These are phyloP conservation scores for Podaxis rugospora DNA, from an alignment of 768 basidiomycete species.

Conservation along the genomic window DNA sequence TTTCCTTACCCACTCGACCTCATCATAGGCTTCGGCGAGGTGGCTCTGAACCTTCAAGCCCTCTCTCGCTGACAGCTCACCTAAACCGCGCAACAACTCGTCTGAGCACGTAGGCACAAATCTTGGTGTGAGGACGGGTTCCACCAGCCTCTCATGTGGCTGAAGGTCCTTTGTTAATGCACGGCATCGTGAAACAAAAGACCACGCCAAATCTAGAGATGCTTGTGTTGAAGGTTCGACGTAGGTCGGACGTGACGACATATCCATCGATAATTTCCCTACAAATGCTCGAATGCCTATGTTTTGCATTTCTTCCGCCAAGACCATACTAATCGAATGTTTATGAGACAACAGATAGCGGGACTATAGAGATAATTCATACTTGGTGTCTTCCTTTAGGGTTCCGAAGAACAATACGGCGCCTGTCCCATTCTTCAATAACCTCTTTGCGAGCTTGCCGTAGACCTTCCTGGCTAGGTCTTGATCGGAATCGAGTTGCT, in stretches of 20 bases:
- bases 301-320: conserved; percentile 68
- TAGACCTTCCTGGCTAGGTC: conserved; percentile 66
- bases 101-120: conserved; percentile 88
- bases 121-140: conserved; percentile 84
- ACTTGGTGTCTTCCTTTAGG: conserved; percentile 82
- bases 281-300: conserved; percentile 76
- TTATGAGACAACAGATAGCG: background rate
- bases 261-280: conserved; percentile 85
- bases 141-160: conserved; percentile 48
- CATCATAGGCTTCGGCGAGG: conserved; percentile 74
- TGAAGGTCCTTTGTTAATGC: conserved; percentile 35
- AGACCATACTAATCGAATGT: conserved; percentile 53
- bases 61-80: conserved; percentile 41
- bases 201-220: conserved; percentile 45
- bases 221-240: conserved; percentile 50
- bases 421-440: conserved; percentile 74
- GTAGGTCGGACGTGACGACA: conserved; percentile 65
- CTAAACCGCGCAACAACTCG: conserved; percentile 60
- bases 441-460: conserved; percentile 53
- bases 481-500: conserved; percentile 60
- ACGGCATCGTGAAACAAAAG: conserved; percentile 54
- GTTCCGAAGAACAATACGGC: conserved; percentile 80
- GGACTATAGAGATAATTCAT: background rate
- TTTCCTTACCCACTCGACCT: conserved; percentile 65
- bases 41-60: conserved; percentile 73